A percentile compares a stretch with the other conserved stretches of the same genome.
Conservation (phyloP, 768 basidiomycete genomes). For the Boletus vermiculosoides region DNA sequence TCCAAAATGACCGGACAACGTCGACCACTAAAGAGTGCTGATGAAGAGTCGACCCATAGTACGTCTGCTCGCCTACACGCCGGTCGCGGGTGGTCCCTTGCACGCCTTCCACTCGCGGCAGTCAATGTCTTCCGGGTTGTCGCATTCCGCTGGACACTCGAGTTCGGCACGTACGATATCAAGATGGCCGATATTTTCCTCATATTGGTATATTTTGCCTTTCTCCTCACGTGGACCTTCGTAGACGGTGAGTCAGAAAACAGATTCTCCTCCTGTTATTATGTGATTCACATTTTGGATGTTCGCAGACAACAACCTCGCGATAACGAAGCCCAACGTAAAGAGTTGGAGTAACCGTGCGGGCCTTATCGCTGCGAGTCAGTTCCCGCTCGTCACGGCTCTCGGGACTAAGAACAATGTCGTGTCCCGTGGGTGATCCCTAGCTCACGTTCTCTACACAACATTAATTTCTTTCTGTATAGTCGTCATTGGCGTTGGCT, state of each 20-base stretch:
- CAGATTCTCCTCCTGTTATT: not conserved
- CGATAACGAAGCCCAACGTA: constrained; percentile 10
- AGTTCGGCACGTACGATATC: constrained; percentile 42
- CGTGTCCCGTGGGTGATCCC: constrained; percentile 34
- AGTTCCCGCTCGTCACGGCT: constrained; percentile 44
- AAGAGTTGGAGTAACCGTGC: constrained; percentile 32
- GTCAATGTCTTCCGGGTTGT: constrained; percentile 46
- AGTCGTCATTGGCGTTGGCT: constrained; percentile 31
- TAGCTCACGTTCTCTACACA: too few species aligned
- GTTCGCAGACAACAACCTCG: not conserved
- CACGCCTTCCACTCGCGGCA: constrained; percentile 37
- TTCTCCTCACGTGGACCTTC: constrained; percentile 45
- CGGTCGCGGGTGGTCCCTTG: constrained; percentile 38
- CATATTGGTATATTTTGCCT: constrained; percentile 44
- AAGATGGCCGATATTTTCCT: constrained; percentile 47
- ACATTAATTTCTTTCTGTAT: not conserved
- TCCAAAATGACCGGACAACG: constrained; percentile 16
- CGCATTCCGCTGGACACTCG: constrained; percentile 48
- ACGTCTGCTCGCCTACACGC: not conserved
- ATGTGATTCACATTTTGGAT: not conserved
- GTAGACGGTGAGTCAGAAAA: constrained; percentile 40
- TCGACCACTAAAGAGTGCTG: not conserved
- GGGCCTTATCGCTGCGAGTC: constrained; percentile 33
- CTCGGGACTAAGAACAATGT: constrained; percentile 52
- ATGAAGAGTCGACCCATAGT: constrained; percentile 19